phyloP scores from a whole-genome alignment of 768 basidiomycete species.

The Russula sp. region DNA sequence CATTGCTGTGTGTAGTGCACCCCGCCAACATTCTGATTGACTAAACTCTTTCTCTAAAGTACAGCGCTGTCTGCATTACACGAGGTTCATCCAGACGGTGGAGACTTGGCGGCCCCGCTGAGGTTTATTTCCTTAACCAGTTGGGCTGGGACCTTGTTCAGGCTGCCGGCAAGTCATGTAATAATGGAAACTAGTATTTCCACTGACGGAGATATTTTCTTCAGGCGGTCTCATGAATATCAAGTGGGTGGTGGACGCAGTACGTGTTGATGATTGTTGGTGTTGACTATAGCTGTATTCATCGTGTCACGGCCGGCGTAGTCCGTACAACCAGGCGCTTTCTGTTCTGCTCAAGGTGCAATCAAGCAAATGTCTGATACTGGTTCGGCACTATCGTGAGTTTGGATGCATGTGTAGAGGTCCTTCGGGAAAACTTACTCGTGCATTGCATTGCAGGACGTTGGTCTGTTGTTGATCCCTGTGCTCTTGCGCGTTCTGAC shows the following conservation, averaged over 20 bases:
- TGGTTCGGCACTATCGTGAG: conserved; percentile 15
- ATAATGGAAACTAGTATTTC: background rate
- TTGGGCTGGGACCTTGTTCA: conserved; percentile 29
- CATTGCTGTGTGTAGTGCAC: conserved; percentile 22
- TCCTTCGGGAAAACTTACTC: background rate
- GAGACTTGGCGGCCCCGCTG: conserved; percentile 23
- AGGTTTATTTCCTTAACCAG: conserved; percentile 29
- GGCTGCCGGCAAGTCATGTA: conserved; percentile 20
- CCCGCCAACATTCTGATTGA: background rate
- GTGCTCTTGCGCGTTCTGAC: background rate
- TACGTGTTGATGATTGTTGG: conserved; percentile 21
- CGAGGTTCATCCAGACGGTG: conserved; percentile 20
- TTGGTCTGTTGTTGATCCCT: background rate
- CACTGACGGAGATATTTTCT: background rate
- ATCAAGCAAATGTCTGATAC: conserved; percentile 15
- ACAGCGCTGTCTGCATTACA: conserved; percentile 20
- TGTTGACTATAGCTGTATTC: background rate
- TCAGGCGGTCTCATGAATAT: conserved; percentile 36
- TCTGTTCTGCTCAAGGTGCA: conserved; percentile 15
- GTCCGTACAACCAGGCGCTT: background rate
- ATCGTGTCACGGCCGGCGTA: background rate
- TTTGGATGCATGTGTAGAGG: background rate
- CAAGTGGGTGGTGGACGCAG: conserved; percentile 32
- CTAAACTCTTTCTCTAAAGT: conserved; percentile 9
- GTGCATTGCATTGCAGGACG: background rate